Conservation (phyloP, 257 asterid genomes). For the Linaria vulgaris region DNA sequence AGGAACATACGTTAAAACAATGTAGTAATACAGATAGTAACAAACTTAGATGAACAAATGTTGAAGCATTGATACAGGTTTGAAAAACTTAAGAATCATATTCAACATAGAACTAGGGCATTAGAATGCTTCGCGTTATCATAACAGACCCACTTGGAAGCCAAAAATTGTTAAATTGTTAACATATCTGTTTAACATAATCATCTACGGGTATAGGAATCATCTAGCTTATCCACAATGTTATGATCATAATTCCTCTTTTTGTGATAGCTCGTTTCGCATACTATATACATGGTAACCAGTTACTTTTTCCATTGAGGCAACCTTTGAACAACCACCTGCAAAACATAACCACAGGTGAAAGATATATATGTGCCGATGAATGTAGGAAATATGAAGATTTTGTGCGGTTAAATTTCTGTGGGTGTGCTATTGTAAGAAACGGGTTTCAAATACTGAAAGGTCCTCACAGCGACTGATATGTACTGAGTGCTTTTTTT, state of each 20-base stretch:
- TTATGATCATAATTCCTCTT: neutral
- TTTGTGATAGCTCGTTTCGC: neutral
- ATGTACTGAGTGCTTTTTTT: too few relatives aligned
- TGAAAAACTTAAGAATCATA: too few relatives aligned
- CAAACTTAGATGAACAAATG: too few relatives aligned
- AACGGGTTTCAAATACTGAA: neutral
- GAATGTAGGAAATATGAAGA: slow-evolving; percentile 1
- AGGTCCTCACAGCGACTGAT: neutral
- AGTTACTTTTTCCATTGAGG: slow-evolving; percentile 79
- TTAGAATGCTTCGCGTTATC: neutral
- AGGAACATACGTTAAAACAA: too few relatives aligned
- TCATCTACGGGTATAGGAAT: neutral
- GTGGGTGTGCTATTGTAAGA: neutral
- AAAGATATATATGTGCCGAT: neutral
- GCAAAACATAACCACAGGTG: slow-evolving; percentile 20
- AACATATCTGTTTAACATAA: neutral
- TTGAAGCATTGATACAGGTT: too few relatives aligned
- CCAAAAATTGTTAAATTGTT: neutral
- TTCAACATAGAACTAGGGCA: neutral
- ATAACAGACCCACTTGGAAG: neutral
- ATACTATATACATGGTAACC: neutral
- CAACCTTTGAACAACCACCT: slow-evolving; percentile 82
- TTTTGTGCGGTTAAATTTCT: neutral
- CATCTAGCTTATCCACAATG: too few relatives aligned
- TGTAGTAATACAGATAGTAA: too few relatives aligned